Evolutionary conservation across 371 early-diverging fungal species (phyloP).

Genomic region (Rhizopus microsporus): DNA sequence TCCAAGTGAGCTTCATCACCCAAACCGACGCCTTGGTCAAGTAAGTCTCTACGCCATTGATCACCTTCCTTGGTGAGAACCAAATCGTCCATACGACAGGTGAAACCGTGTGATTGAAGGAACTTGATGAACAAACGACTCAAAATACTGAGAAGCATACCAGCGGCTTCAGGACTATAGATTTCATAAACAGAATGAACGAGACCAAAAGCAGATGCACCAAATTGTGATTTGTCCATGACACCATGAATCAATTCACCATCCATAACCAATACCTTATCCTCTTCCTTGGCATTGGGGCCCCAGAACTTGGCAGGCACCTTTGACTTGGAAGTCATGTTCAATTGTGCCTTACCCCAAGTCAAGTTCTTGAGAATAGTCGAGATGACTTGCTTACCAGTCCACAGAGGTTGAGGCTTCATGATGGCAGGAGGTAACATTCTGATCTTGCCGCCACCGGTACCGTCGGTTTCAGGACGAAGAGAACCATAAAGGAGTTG

Average conservation of each 20-base stretch:
- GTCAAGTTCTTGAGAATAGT: constrained; percentile 76
- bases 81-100: constrained; percentile 99
- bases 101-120: constrained; percentile 92
- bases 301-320: constrained; percentile 92
- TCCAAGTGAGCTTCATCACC: constrained; percentile 73
- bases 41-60: constrained; percentile 70
- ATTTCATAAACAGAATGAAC: constrained; percentile 98
- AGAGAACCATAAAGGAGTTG: constrained; percentile 90
- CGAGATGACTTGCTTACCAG: constrained; percentile 98
- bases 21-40: constrained; percentile 52
- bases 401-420: constrained; percentile 92
- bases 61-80: constrained; percentile 85
- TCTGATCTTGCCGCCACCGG: constrained; percentile 74
- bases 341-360: constrained; percentile 74
- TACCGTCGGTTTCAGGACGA: constrained; percentile 72
- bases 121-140: constrained; percentile 94
- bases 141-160: constrained; percentile 91
- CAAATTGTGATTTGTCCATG: constrained; percentile 98
- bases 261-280: constrained; percentile 82
- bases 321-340: constrained; percentile 85
- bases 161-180: constrained; percentile 93
- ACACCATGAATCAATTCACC: constrained; percentile 96
- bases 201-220: constrained; percentile 92
- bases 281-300: constrained; percentile 89
- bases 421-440: constrained; percentile 84